Conservation (phyloP, 177 flowering plant genomes). For the Vitis hybrid region DNA sequence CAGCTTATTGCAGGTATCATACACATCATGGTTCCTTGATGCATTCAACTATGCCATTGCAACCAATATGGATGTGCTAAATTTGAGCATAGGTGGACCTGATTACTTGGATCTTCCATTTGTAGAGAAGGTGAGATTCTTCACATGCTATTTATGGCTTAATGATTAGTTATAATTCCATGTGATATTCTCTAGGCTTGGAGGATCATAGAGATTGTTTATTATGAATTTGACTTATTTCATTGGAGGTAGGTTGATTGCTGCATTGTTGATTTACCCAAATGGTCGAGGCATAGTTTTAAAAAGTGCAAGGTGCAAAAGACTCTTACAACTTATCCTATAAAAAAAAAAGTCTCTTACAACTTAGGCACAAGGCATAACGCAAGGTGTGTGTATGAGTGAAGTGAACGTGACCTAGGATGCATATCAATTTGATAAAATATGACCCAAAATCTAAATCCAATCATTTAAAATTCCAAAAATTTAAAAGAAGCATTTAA, state of each 20-base stretch:
- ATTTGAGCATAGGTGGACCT: constrained; percentile 99
- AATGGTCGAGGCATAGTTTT: too few relatives aligned
- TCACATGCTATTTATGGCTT: neutral
- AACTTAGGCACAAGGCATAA: too few relatives aligned
- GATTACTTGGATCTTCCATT: constrained; percentile 99
- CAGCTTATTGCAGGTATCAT: constrained; percentile 99
- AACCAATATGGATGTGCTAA: constrained; percentile 91
- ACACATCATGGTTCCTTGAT: constrained; percentile 99
- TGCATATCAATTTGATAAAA: too few relatives aligned
- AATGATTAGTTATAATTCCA: neutral
- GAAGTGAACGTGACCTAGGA: too few relatives aligned
- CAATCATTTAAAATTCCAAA: too few relatives aligned
- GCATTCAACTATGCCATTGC: constrained; percentile 99
- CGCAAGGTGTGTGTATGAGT: too few relatives aligned
- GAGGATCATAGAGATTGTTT: neutral
- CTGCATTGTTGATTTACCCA: neutral
- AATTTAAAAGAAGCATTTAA: too few relatives aligned
- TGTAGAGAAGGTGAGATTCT: constrained; percentile 79
- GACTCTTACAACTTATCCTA: too few relatives aligned
- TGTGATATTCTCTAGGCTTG: neutral
- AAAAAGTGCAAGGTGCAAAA: too few relatives aligned
- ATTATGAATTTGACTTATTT: neutral
- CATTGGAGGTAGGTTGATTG: neutral
- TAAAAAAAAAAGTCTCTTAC: too few relatives aligned
- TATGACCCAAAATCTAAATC: too few relatives aligned